Conservation (phyloP, 1,139 yeast species). For the Yamadazyma triangularis region DNA sequence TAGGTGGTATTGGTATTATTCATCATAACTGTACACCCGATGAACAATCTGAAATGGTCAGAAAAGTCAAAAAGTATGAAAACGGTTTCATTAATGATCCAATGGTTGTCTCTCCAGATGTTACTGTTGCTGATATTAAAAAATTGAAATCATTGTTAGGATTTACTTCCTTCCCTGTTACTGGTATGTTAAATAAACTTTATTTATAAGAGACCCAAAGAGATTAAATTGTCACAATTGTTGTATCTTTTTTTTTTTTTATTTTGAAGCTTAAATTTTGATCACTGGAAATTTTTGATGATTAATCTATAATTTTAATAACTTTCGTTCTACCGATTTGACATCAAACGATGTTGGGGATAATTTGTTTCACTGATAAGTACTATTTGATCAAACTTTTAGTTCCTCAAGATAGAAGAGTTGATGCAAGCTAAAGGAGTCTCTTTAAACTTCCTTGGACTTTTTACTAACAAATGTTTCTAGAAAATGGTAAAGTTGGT, state of each 20-base stretch:
- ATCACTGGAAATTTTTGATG: slow-evolving; percentile 54
- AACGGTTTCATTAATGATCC: slow-evolving; percentile 97
- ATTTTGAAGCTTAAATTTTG: no score
- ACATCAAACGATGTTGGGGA: slow-evolving; percentile 99
- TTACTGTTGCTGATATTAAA: slow-evolving; percentile 80
- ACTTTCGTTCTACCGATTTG: slow-evolving; percentile 99
- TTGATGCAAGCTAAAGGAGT: no score
- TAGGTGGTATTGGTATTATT: slow-evolving; percentile 98
- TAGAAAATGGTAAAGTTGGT: slow-evolving; percentile 81
- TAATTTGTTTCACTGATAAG: slow-evolving; percentile 24
- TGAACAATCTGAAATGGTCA: slow-evolving; percentile 98
- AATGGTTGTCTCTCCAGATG: slow-evolving; percentile 70
- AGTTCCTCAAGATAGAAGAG: no score
- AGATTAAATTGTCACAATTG: no score
- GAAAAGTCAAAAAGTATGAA: slow-evolving; percentile 92
- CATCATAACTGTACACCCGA: slow-evolving; percentile 97
- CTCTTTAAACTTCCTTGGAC: neutral
- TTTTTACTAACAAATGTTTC: slow-evolving; percentile 13
- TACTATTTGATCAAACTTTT: no score
- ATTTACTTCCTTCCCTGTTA: slow-evolving; percentile 97
- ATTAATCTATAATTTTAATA: slow-evolving; percentile 47
- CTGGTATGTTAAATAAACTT: no score
- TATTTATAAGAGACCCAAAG: no score
- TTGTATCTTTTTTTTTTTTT: no score
- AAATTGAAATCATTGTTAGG: slow-evolving; percentile 70